Evolutionary conservation across 1,284 basidiomycete genomes (phyloP).

Genomic region (Volvariella surrecta): DNA sequence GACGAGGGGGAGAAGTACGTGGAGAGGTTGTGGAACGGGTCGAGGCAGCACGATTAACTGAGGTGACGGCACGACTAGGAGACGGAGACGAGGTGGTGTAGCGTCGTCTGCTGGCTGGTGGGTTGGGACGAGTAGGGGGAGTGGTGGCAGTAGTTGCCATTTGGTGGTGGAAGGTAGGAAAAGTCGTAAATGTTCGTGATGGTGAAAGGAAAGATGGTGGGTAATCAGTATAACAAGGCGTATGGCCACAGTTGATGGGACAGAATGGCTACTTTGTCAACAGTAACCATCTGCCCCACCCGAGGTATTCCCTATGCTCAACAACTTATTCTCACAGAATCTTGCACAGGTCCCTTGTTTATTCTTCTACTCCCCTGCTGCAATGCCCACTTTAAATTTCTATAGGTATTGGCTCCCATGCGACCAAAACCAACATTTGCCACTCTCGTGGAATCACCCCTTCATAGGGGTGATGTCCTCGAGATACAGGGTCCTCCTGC

Average conservation of each 20-base stretch:
- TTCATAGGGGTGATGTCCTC: slow-evolving; percentile 48
- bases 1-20: slow-evolving; percentile 33
- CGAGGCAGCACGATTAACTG: slow-evolving; percentile 40
- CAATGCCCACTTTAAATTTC: background rate
- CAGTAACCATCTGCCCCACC: background rate
- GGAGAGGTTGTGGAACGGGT: slow-evolving; percentile 37
- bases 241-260: too few species aligned
- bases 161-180: background rate
- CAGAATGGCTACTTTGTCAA: too few species aligned
- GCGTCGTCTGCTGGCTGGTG: slow-evolving; percentile 30
- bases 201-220: slow-evolving; percentile 6
- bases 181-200: background rate
- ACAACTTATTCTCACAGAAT: slow-evolving; percentile 23
- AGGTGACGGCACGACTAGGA: slow-evolving; percentile 26
- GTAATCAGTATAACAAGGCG: too few species aligned
- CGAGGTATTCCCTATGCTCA: slow-evolving; percentile 17
- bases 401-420: slow-evolving; percentile 7
- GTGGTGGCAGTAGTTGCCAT: slow-evolving; percentile 26
- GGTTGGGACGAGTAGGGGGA: slow-evolving; percentile 13
- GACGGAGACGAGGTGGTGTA: slow-evolving; percentile 33
- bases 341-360: slow-evolving; percentile 18
- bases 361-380: slow-evolving; percentile 3
- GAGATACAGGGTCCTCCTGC: slow-evolving; percentile 68
- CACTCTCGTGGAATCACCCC: slow-evolving; percentile 20
- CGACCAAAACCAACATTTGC: slow-evolving; percentile 22